Percentiles rank a stretch among this genome's conserved stretches.
Evolutionary conservation across 2,329 filamentous ascomycete genomes (phyloP).

Genomic region (Metarhizium anisopliae): DNA sequence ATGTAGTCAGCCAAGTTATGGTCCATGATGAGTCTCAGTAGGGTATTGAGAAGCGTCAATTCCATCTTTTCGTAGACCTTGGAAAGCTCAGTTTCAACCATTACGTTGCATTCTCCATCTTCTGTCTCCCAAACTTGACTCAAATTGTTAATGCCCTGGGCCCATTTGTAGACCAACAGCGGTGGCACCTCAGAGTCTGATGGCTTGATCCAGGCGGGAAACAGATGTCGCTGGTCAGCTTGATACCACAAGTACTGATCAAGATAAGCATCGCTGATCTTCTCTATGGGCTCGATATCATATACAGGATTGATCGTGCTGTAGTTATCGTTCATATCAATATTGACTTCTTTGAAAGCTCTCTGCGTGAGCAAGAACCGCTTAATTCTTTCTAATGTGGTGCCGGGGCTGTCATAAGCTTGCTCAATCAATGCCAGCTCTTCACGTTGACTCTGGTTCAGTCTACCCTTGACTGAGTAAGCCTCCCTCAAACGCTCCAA

Average conservation of each 20-base stretch:
- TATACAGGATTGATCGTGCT: constrained; percentile 98
- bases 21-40: constrained; percentile 94
- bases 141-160: constrained; percentile 97
- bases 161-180: constrained; percentile 95
- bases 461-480: constrained; percentile 91
- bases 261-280: constrained; percentile 97
- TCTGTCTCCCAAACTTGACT: constrained; percentile 90
- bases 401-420: constrained; percentile 95
- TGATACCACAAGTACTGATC: constrained; percentile 99
- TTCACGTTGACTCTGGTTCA: constrained; percentile 96
- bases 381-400: constrained; percentile 92
- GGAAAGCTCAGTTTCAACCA: constrained; percentile 97
- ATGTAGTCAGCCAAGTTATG: constrained; percentile 99
- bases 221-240: constrained; percentile 91
- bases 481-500: constrained; percentile 88
- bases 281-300: constrained; percentile 97
- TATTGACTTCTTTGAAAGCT: constrained; percentile 98
- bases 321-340: constrained; percentile 99
- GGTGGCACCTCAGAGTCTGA: constrained; percentile 97
- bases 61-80: constrained; percentile 99
- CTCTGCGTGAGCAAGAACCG: constrained; percentile 93
- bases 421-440: constrained; percentile 95
- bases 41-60: constrained; percentile 84
- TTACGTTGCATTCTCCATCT: constrained; percentile 93
- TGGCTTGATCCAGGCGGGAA: constrained; percentile 98